Evolutionary conservation across 2,329 filamentous ascomycete species (phyloP).

Genomic region (Monilinia fructigena): DNA sequence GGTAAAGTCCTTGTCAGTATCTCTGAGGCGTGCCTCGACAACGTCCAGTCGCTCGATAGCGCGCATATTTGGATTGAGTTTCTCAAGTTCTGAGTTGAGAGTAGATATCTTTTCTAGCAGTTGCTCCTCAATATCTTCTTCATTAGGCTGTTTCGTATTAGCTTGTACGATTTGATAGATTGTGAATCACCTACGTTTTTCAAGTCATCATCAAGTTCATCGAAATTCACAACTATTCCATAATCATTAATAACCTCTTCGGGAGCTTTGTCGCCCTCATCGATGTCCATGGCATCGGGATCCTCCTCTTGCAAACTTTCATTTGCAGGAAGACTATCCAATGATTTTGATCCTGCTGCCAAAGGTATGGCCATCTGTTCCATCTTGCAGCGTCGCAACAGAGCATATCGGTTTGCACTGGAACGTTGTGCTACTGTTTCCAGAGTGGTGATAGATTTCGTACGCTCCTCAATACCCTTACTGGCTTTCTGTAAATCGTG

Average conservation of each 20-base stretch:
- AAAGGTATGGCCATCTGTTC: conserved; percentile 90
- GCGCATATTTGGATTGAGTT: conserved; percentile 95
- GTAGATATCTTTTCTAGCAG: conserved; percentile 75
- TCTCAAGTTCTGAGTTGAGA: conserved; percentile 79
- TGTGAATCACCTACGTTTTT: conserved; percentile 62
- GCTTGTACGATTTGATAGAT: conserved; percentile 37
- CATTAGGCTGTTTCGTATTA: conserved; percentile 55
- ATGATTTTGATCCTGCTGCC: conserved; percentile 61
- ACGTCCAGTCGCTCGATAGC: conserved; percentile 87
- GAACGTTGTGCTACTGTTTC: conserved; percentile 86
- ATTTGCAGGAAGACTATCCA: conserved; percentile 86
- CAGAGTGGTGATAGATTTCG: conserved; percentile 73
- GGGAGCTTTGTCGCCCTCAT: conserved; percentile 66
- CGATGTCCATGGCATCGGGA: conserved; percentile 88
- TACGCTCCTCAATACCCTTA: conserved; percentile 74
- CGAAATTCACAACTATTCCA: conserved; percentile 87
- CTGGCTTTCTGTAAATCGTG: conserved; percentile 78
- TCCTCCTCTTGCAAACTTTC: conserved; percentile 75
- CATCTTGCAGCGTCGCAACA: conserved; percentile 86
- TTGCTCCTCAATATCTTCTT: conserved; percentile 68
- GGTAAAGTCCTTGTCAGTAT: conserved; percentile 87
- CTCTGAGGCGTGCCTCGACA: conserved; percentile 77
- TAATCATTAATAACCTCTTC: conserved; percentile 77
- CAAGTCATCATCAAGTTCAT: conserved; percentile 75
- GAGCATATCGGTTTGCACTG: conserved; percentile 76